phyloP scores from a whole-genome alignment of 768 basidiomycete species.

The Boletus edulis region DNA sequence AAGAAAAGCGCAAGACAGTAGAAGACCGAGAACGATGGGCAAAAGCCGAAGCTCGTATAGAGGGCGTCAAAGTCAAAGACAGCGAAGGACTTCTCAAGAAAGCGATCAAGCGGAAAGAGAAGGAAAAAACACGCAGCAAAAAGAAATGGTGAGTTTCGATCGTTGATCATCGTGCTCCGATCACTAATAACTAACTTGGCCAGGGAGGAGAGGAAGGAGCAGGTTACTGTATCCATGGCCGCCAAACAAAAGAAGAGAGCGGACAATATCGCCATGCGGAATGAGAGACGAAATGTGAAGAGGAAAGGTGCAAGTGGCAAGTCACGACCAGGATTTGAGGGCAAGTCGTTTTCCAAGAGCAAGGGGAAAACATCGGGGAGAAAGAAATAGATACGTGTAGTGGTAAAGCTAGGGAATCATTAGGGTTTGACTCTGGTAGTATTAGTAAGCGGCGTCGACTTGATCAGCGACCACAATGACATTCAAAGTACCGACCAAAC shows the following conservation, averaged over 20 bases:
- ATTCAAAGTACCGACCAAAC: slow-evolving; percentile 61
- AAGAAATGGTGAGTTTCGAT: slow-evolving; percentile 69
- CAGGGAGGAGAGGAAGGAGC: slow-evolving; percentile 88
- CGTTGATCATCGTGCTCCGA: neutral
- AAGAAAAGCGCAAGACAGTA: slow-evolving; percentile 76
- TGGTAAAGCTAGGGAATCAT: no score
- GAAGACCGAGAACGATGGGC: slow-evolving; percentile 88
- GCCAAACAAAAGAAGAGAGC: slow-evolving; percentile 87
- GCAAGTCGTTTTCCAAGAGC: slow-evolving; percentile 69
- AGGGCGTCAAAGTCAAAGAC: slow-evolving; percentile 90
- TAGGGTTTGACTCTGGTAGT: no score
- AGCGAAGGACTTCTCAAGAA: slow-evolving; percentile 86
- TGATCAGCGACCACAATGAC: slow-evolving; percentile 25
- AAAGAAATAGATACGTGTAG: slow-evolving; percentile 17
- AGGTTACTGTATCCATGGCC: slow-evolving; percentile 68
- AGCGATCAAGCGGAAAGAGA: slow-evolving; percentile 89
- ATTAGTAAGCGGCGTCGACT: neutral
- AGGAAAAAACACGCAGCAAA: slow-evolving; percentile 81
- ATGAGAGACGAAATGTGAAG: slow-evolving; percentile 69
- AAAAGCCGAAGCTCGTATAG: slow-evolving; percentile 83
- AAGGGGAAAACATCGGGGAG: slow-evolving; percentile 32
- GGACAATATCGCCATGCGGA: slow-evolving; percentile 87
- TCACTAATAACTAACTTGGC: neutral
- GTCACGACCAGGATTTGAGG: slow-evolving; percentile 85
- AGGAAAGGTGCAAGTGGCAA: slow-evolving; percentile 53